A percentile compares a stretch with the other conserved stretches of the same genome.
phyloP scores from a whole-genome alignment of 441 rosid species.

The Kokia cookei region DNA sequence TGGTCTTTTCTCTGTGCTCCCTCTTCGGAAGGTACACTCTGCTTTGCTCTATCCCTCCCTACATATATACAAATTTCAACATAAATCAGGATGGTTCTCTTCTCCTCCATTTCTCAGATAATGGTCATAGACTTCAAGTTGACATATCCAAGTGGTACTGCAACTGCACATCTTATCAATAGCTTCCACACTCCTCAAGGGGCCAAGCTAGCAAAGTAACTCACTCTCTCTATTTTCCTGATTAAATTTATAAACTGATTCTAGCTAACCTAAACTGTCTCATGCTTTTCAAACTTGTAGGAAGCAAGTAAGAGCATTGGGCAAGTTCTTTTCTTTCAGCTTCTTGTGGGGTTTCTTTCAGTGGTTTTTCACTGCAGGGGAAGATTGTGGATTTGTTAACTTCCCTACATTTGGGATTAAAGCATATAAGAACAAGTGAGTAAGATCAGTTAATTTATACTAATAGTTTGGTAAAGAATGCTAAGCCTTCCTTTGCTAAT shows the following conservation, averaged over 20 bases:
- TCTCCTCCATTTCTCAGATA: conserved; percentile 33
- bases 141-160: conserved; percentile 95
- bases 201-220: conserved; percentile 77
- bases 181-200: conserved; percentile 94
- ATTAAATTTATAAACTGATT: not conserved
- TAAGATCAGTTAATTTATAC: not conserved
- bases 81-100: not conserved
- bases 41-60: not conserved
- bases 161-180: conserved; percentile 90
- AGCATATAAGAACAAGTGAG: conserved; percentile 58
- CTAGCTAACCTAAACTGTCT: conserved; percentile 1
- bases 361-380: conserved; percentile 81
- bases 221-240: not conserved
- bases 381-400: conserved; percentile 60
- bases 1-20: conserved; percentile 89
- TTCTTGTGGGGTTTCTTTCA: conserved; percentile 91
- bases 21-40: conserved; percentile 68
- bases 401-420: conserved; percentile 81
- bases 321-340: conserved; percentile 80
- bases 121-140: conserved; percentile 88
- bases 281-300: conserved; percentile 24
- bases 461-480: not conserved
- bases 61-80: too few relatives aligned
- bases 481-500: conserved; percentile 1
- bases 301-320: conserved; percentile 71